These are phyloP conservation scores for Penicillium chermesinum DNA, from an alignment of 495 filamentous ascomycete genomes.

Conservation along the genomic window DNA sequence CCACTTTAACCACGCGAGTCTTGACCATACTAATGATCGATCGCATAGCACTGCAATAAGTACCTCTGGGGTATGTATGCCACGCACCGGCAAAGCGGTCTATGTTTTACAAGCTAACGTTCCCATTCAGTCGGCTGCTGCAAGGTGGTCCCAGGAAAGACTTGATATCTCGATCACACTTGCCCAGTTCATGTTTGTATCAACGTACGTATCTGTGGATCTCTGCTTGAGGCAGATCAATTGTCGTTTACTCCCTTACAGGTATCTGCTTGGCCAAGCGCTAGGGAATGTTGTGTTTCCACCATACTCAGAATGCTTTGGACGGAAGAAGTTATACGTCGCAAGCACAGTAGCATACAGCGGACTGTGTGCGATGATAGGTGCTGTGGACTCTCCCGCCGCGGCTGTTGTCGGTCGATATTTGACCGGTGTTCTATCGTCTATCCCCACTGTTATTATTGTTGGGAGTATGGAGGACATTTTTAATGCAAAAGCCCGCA, in stretches of 20 bases:
- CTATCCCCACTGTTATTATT: conserved; percentile 39
- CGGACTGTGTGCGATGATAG: conserved; percentile 36
- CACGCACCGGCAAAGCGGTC: background rate
- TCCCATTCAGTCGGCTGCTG: conserved; percentile 3
- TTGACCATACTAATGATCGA: background rate
- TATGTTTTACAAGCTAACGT: background rate
- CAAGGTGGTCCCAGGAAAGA: conserved; percentile 15
- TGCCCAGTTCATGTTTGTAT: conserved; percentile 24
- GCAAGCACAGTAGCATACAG: conserved; percentile 29
- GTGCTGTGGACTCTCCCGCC: conserved; percentile 19
- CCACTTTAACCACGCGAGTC: background rate
- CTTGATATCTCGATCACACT: conserved; percentile 15
- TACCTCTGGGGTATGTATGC: conserved; percentile 21
- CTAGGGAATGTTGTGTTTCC: conserved; percentile 45
- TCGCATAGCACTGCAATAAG: conserved; percentile 22
- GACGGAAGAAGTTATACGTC: conserved; percentile 42
- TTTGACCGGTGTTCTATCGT: conserved; percentile 37
- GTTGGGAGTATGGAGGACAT: conserved; percentile 48
- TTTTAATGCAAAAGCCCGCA: conserved; percentile 35
- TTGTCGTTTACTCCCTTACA: background rate
- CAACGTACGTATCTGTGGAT: too few relatives aligned
- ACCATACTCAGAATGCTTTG: conserved; percentile 43
- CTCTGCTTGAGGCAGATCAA: conserved; percentile 3
- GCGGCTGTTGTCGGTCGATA: conserved; percentile 33
- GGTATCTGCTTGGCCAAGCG: conserved; percentile 40